These are phyloP conservation scores for Entomortierella parvispora DNA, from an alignment of 192 early-diverging fungal species.

Conservation along the genomic window DNA sequence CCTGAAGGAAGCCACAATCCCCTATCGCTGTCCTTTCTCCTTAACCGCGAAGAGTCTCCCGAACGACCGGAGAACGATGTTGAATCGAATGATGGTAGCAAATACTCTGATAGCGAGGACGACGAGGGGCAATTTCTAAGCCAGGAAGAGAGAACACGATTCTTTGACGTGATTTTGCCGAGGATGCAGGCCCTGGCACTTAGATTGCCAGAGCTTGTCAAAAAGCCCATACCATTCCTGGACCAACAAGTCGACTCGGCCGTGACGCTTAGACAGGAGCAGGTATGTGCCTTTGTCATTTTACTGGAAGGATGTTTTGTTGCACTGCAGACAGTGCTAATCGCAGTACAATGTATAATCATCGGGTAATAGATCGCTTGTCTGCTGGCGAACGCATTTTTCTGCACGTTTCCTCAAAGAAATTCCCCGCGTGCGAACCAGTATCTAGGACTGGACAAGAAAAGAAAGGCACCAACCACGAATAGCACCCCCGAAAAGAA, in stretches of 20 bases:
- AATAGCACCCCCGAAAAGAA: not conserved
- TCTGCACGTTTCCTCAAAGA: slow-evolving; percentile 34
- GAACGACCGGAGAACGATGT: not conserved
- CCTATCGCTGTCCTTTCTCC: no score
- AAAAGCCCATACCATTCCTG: slow-evolving; percentile 34
- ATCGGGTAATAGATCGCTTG: slow-evolving; percentile 33
- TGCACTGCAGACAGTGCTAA: no score
- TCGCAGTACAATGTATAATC: no score
- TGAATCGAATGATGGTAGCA: not conserved
- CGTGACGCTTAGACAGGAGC: slow-evolving; percentile 43
- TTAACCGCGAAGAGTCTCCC: no score
- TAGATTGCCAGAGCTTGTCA: slow-evolving; percentile 38
- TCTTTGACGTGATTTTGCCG: slow-evolving; percentile 27
- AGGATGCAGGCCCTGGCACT: slow-evolving; percentile 36
- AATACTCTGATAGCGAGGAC: not conserved
- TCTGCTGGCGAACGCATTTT: slow-evolving; percentile 43
- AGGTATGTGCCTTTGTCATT: slow-evolving; percentile 25
- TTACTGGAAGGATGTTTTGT: no score
- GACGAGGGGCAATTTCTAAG: slow-evolving; percentile 25
- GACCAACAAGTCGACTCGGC: slow-evolving; percentile 33
- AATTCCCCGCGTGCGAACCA: not conserved
- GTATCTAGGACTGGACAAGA: not conserved
- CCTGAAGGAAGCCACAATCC: not conserved
- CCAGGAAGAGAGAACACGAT: slow-evolving; percentile 18
- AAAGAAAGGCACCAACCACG: not conserved